phyloP scores from a whole-genome alignment of 257 asterid species.

The Solanum microdontum region DNA sequence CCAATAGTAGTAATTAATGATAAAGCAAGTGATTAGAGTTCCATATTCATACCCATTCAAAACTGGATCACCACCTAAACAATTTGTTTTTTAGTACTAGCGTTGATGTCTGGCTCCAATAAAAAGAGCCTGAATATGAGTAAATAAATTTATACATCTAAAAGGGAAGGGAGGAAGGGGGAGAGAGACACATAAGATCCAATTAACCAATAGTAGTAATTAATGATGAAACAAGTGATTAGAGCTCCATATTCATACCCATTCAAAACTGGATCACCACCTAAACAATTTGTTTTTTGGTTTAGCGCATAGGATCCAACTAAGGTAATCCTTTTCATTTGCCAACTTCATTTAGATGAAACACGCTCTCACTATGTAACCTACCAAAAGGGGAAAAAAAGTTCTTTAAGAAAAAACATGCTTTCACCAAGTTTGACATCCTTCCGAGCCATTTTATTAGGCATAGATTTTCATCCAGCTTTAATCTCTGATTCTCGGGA shows the following conservation, averaged over 20 bases:
- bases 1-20: neutral
- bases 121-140: constrained; percentile 99
- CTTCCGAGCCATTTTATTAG: neutral
- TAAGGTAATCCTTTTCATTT: neutral
- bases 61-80: neutral
- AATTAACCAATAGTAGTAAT: neutral
- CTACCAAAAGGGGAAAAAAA: neutral
- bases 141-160: constrained; percentile 55
- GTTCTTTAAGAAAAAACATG: neutral
- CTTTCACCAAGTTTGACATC: neutral
- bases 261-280: neutral
- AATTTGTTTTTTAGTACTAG: constrained; percentile 13
- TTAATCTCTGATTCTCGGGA: neutral
- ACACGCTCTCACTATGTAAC: neutral
- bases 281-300: neutral
- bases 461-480: neutral
- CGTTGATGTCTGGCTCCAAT: constrained; percentile 94
- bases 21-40: neutral
- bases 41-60: neutral
- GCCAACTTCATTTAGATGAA: neutral
- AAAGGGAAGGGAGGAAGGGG: constrained; percentile 8
- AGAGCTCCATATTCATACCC: neutral
- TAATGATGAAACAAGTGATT: neutral
- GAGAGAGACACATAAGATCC: neutral
- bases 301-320: neutral